Conservation (phyloP, 2,329 filamentous ascomycete species). For the Sporothrix inflata region DNA sequence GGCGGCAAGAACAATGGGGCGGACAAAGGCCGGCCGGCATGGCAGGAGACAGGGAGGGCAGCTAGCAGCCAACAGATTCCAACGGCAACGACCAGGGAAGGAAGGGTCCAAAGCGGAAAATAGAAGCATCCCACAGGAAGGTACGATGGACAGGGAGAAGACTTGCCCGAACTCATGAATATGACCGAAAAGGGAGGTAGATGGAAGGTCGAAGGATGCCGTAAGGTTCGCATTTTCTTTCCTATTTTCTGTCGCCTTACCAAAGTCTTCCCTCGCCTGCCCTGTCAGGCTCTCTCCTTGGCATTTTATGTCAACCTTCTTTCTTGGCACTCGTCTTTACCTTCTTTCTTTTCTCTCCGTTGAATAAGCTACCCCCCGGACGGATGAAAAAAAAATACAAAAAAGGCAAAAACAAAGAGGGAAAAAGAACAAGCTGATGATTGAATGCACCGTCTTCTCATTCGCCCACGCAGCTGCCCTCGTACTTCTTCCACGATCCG, state of each 20-base stretch:
- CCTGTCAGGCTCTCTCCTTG: background rate
- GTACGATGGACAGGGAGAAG: background rate
- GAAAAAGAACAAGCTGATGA: background rate
- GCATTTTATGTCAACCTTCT: background rate
- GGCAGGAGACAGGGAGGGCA: background rate
- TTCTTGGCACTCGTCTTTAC: background rate
- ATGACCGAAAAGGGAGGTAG: background rate
- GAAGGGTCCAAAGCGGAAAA: background rate
- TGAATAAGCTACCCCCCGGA: background rate
- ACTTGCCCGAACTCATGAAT: background rate
- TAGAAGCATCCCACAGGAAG: background rate
- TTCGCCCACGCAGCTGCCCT: background rate
- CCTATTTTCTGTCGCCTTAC: background rate
- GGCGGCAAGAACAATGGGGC: background rate
- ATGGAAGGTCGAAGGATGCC: background rate
- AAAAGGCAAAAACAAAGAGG: background rate
- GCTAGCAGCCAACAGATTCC: background rate
- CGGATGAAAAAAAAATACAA: background rate
- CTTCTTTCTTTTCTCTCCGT: background rate
- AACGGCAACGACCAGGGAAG: background rate
- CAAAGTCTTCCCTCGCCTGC: background rate
- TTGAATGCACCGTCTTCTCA: conserved; percentile 1
- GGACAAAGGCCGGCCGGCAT: background rate
- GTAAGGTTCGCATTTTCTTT: conserved; percentile 16
- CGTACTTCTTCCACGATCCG: conserved; percentile 4